These are phyloP conservation scores for Gastrolobium villosum DNA, from an alignment of 306 rosid species.

Conservation along the genomic window DNA sequence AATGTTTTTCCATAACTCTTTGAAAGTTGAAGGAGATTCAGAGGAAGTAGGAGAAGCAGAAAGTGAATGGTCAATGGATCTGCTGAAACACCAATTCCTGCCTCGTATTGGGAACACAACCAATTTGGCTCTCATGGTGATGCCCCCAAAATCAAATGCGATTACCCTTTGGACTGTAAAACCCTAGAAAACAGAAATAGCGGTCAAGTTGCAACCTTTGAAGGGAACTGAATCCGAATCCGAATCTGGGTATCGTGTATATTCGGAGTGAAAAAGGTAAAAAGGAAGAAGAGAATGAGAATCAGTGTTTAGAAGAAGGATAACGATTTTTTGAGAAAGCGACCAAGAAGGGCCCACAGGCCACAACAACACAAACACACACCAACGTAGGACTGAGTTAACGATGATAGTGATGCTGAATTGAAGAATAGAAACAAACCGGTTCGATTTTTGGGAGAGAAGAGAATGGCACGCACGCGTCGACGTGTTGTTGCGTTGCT, in stretches of 20 bases:
- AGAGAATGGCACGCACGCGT: too few species aligned
- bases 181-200: constrained; percentile 31
- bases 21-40: constrained; percentile 69
- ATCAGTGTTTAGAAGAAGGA: too few species aligned
- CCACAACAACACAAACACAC: too few species aligned
- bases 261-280: background rate
- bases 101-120: constrained; percentile 88
- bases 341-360: too few species aligned
- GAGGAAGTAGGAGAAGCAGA: constrained; percentile 49
- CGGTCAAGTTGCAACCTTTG: background rate
- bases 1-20: constrained; percentile 63
- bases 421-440: too few species aligned
- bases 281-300: background rate
- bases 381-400: too few species aligned
- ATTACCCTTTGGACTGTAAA: background rate
- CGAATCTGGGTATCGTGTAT: background rate
- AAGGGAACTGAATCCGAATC: background rate
- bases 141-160: background rate
- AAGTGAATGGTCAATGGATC: constrained; percentile 62
- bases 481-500: too few species aligned
- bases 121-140: constrained; percentile 83
- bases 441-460: too few species aligned
- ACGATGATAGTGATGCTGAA: too few species aligned
- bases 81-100: constrained; percentile 84
- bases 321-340: too few species aligned